A percentile compares a stretch with the other conserved stretches of the same genome.
phyloP scores from a whole-genome alignment of 495 filamentous ascomycete genomes.

The Cetradonia linearis region DNA sequence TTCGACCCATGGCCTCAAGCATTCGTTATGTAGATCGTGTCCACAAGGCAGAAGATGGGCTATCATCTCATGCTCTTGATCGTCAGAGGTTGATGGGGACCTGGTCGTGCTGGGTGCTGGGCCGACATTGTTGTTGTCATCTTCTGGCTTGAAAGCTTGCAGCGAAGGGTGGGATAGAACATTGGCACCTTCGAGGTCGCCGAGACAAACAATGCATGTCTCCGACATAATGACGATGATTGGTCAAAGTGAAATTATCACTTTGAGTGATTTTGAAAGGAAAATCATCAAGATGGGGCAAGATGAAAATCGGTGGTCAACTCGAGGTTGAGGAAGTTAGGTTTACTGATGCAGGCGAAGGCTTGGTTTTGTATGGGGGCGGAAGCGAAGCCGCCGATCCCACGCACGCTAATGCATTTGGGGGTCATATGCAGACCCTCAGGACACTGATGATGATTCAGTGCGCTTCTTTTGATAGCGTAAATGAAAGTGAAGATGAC shows the following conservation, averaged over 20 bases:
- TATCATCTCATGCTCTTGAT: conserved; percentile 42
- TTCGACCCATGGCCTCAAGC: conserved; percentile 85
- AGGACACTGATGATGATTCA: conserved; percentile 6
- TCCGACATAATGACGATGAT: conserved; percentile 57
- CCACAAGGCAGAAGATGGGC: conserved; percentile 65
- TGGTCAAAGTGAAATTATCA: conserved; percentile 5
- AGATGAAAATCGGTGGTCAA: conserved; percentile 15
- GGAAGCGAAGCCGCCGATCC: not conserved
- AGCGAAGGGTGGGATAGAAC: conserved; percentile 38
- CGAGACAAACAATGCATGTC: conserved; percentile 93
- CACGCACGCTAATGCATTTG: not conserved
- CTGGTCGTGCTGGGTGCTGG: conserved; percentile 30
- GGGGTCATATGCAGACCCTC: conserved; percentile 4
- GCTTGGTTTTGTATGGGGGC: conserved; percentile 5
- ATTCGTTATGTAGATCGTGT: conserved; percentile 84
- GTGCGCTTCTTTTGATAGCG: not conserved
- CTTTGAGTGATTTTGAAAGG: not conserved
- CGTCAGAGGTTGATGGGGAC: conserved; percentile 25
- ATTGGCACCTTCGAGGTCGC: conserved; percentile 59
- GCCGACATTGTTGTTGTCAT: conserved; percentile 30
- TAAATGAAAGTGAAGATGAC: not conserved
- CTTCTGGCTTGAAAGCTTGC: conserved; percentile 40
- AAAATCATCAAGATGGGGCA: conserved; percentile 22
- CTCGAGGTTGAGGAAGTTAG: conserved; percentile 14
- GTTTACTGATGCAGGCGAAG: not conserved